A percentile compares a stretch with the other conserved stretches of the same genome.
These are phyloP conservation scores for Circinella umbellata DNA, from an alignment of 371 early-diverging fungal genomes.

Conservation along the genomic window DNA sequence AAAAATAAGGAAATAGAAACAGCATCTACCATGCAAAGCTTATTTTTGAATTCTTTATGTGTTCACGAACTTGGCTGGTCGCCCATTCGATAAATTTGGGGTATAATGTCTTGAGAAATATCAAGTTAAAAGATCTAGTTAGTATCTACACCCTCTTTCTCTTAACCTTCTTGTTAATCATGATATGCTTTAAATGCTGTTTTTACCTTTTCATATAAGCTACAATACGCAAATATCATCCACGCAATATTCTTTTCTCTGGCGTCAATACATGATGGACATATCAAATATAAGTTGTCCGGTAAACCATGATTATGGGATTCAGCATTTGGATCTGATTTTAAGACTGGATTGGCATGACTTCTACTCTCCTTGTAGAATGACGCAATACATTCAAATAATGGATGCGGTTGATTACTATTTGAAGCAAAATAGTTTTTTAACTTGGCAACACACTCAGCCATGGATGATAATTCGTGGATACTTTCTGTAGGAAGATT, in stretches of 20 bases:
- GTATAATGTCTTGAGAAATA: background rate
- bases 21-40: background rate
- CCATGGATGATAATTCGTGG: background rate
- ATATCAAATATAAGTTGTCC: background rate
- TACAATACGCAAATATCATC: background rate
- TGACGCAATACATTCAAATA: background rate
- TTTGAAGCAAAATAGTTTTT: background rate
- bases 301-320: background rate
- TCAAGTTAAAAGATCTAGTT: background rate
- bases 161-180: background rate
- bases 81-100: background rate
- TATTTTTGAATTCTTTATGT: background rate
- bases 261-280: background rate
- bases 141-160: background rate
- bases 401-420: background rate
- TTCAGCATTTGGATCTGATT: background rate
- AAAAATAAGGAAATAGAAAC: background rate
- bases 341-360: background rate
- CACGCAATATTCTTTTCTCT: background rate
- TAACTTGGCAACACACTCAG: background rate
- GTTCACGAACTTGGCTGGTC: background rate
- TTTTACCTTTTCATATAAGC: slow-evolving; percentile 1
- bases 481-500: background rate
- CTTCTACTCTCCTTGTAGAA: background rate
- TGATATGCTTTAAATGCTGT: background rate